phyloP scores from a whole-genome alignment of 306 rosid species.

The Ceratonia siliqua region DNA sequence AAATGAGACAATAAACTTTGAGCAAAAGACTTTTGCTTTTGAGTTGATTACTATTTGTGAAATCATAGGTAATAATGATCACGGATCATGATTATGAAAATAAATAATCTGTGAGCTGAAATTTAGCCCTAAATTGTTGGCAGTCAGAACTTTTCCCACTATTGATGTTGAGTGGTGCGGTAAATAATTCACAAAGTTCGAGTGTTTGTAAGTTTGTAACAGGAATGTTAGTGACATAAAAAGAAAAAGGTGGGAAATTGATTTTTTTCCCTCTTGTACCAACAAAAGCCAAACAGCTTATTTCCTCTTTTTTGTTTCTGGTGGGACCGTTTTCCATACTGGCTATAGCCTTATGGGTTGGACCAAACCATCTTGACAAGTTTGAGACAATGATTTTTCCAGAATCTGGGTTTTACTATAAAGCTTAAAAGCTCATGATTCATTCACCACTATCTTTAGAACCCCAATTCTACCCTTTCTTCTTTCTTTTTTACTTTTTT shows the following conservation, averaged over 20 bases:
- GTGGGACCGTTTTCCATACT: slow-evolving; percentile 12
- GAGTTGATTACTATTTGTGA: slow-evolving; percentile 15
- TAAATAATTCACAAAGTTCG: slow-evolving; percentile 5
- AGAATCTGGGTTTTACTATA: background rate
- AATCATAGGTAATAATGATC: slow-evolving; percentile 24
- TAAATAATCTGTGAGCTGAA: background rate
- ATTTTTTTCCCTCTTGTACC: background rate
- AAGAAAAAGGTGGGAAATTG: background rate
- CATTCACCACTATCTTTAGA: background rate
- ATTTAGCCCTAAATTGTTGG: background rate
- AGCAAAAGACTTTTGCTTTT: slow-evolving; percentile 1
- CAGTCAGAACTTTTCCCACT: background rate
- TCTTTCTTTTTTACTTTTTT: background rate
- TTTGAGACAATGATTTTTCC: background rate
- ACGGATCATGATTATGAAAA: background rate
- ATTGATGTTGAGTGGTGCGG: background rate
- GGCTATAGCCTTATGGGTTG: background rate
- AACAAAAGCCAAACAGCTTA: background rate
- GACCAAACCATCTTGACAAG: background rate
- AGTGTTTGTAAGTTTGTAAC: too few species aligned
- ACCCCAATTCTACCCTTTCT: background rate
- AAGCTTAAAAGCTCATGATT: background rate
- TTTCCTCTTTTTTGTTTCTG: background rate
- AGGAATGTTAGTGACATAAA: background rate
- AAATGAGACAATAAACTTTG: background rate